Evolutionary conservation across 2,329 filamentous ascomycete genomes (phyloP).

Genomic region (Simplicillium aogashimaense): DNA sequence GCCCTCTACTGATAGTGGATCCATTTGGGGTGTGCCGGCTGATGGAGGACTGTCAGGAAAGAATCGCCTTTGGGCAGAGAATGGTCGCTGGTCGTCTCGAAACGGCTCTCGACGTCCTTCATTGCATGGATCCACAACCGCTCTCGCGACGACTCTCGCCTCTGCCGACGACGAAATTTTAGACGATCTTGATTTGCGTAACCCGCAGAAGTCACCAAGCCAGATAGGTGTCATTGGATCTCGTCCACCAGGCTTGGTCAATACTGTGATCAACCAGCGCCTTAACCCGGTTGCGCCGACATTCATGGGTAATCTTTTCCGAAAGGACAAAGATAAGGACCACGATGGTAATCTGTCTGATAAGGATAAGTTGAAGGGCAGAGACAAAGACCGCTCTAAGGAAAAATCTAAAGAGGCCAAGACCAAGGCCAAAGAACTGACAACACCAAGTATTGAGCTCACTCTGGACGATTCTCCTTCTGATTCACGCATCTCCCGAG

Average conservation of each 20-base stretch:
- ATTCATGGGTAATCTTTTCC: constrained; percentile 66
- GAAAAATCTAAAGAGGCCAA: background rate
- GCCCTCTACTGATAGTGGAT: constrained; percentile 69
- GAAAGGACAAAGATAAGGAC: constrained; percentile 26
- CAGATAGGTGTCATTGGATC: constrained; percentile 72
- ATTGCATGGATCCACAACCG: constrained; percentile 64
- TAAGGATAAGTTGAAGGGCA: constrained; percentile 15
- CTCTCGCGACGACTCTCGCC: constrained; percentile 48
- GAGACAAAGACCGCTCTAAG: constrained; percentile 10
- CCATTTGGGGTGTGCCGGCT: constrained; percentile 57
- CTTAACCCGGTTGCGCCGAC: constrained; percentile 85
- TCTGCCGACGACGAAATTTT: constrained; percentile 57
- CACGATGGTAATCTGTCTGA: constrained; percentile 7
- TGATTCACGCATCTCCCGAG: constrained; percentile 44
- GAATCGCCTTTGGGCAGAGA: constrained; percentile 58
- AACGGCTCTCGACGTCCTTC: constrained; percentile 75
- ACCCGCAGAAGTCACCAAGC: constrained; percentile 42
- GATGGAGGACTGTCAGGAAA: constrained; percentile 34
- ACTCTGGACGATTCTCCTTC: constrained; percentile 38
- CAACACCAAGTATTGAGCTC: constrained; percentile 27
- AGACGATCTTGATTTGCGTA: constrained; percentile 43
- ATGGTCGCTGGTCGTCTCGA: constrained; percentile 43
- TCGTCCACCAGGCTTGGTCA: constrained; percentile 41
- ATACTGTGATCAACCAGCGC: constrained; percentile 39
- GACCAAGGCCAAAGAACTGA: constrained; percentile 25